Base-by-base conservation (phyloP, 805 yeast species). In the Jamesozyma gamospora region DNA sequence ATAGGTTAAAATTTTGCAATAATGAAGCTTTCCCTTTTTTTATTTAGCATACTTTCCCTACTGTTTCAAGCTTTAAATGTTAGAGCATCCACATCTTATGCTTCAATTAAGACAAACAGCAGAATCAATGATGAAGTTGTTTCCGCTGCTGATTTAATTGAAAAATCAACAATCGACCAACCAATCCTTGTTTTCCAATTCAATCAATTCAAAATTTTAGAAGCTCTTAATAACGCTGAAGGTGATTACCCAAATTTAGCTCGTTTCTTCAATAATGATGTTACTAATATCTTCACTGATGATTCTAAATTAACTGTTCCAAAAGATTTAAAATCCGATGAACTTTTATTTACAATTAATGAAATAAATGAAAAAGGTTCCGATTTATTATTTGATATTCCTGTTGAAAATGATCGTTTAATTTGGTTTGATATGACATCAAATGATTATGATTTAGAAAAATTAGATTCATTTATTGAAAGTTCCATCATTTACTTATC, bases 401-500 rank as follows among this genome's bases (percentile, higher is more conserved):
- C 47, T 14, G 32, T 50, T 16, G 46, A 47, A 13, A 48, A 45
- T n/a, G 46, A 50, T 28, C 35, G 39, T 27, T 39, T 49, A 12
- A 39, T 55, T 27, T 43, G 56, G 39, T 52, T 58, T 36, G 41
- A 52, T 19, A 53, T 59, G 21, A 42, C 44, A 11, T 44, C 38
- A n/a, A 28, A 42, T 7, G 35, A 44, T n/a, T 58, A 58, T 38
- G 51, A 55, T 36, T 35, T 52, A 28, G 35, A 40, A 12, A 39
- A 38, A 26, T 31, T 59, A 24, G 58, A 56, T 38, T 56, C 52
- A 30, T 55, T 52, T 33, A 28, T 58, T 27, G 62, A 56, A 32
- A 43, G 51, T 24, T 44, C 45, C 4, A 45, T 45, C 14, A 32
- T 51, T 7, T 52, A 46, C 37, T 36, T 58, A 29, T 52, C 47